Conservation (phyloP, 768 basidiomycete genomes). For the Lactifluus subvellereus region DNA sequence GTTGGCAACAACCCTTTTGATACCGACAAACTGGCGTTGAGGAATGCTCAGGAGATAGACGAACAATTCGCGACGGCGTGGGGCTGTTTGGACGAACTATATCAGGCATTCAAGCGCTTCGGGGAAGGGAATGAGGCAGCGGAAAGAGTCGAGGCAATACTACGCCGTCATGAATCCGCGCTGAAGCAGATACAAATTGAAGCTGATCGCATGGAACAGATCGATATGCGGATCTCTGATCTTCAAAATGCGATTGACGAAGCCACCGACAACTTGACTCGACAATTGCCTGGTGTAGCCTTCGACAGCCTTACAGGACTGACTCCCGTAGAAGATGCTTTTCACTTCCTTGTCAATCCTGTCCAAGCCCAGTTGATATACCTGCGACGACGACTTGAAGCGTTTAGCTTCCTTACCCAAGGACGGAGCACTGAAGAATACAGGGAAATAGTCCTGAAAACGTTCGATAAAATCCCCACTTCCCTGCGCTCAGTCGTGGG, state of each 20-base stretch:
- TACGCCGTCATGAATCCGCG: not conserved
- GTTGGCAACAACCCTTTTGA: not conserved
- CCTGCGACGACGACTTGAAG: not conserved
- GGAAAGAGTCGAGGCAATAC: not conserved
- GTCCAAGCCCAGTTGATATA: not conserved
- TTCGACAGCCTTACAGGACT: not conserved
- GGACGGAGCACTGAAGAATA: not conserved
- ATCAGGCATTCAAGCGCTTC: not conserved
- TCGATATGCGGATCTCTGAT: not conserved
- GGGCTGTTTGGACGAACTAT: constrained; percentile 1
- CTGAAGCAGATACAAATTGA: not conserved
- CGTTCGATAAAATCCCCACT: not conserved
- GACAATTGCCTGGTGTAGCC: constrained; percentile 10
- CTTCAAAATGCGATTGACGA: not conserved
- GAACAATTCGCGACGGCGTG: constrained; percentile 3
- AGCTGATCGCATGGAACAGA: not conserved
- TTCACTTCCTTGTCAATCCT: not conserved
- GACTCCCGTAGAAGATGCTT: not conserved
- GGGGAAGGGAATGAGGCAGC: not conserved
- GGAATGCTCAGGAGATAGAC: constrained; percentile 13
- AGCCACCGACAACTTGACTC: constrained; percentile 2
- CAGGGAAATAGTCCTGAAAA: not conserved
- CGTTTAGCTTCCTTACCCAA: not conserved
- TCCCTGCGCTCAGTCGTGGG: not conserved
- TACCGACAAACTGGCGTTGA: not conserved